Base-by-base conservation (phyloP, 1,284 basidiomycete genomes). In the Boletus smithii region DNA sequence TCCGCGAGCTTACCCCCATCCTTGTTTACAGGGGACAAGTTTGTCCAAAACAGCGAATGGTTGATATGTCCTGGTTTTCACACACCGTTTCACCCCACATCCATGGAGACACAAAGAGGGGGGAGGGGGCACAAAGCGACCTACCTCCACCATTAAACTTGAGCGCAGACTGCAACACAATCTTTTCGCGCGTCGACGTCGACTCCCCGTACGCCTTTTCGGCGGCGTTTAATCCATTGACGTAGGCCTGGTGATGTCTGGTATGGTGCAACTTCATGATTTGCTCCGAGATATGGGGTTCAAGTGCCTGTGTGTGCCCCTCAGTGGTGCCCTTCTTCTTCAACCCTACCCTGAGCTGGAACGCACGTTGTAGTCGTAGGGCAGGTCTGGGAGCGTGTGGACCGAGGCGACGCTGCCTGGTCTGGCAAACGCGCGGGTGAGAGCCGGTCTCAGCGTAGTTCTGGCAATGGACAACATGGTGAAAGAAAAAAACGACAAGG, bases 1-100 rank as follows among this genome's bases (percentile, higher is more conserved):
- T 78, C 79, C 51, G 70, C 58, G 42, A 93, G 74, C 63, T 80
- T 82, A 44, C 87, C 86, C 59, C 88, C 84, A 53, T 80, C 67
- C 57, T 67, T 65, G 22, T 73, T 73, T 24, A 73, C 72, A 17
- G 85, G 76, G 1, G 91, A 87, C 57, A 97, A 82, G 74, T 97
- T 98, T 73, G 88, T 93, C 97, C 95, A 99, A 80, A 99, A 99
- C 46, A 99, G 80, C 35, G 93, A 85, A 69, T 93, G 91, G 71
- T 93, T 93, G 67, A 91, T 89, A 63, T 91, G 88, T 7, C 88
- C 87, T 88, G 53, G 10, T 27, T 16, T 39, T 18, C 13, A 16
- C 31, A 44, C 24, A 9, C 14, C 31, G 20, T 33, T 10, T 24
- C 34, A 41, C 24, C 48, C 27, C 33, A 43, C 32, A 9, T 9